These are phyloP conservation scores for Suillus paluster DNA, from an alignment of 768 basidiomycete species.

Conservation along the genomic window DNA sequence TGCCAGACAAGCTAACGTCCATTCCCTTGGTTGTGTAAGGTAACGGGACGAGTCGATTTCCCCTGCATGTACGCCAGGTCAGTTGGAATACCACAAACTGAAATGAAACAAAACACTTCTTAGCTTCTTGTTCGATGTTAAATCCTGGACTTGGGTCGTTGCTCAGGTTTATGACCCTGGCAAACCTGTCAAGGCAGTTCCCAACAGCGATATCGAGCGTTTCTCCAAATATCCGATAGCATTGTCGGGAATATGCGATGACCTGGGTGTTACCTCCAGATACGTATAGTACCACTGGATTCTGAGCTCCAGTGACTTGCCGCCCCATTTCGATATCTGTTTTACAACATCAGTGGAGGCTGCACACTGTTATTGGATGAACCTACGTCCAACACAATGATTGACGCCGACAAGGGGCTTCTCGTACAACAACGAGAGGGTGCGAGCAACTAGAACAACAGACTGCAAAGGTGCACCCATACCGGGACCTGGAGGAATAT, in stretches of 20 bases:
- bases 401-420: conserved; percentile 98
- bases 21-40: conserved; percentile 99
- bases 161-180: conserved; percentile 89
- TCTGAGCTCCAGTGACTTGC: conserved; percentile 90
- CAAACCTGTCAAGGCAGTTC: conserved; percentile 97
- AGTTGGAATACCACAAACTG: conserved; percentile 2
- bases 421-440: conserved; percentile 81
- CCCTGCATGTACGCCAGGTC: conserved; percentile 50
- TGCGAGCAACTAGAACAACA: conserved; percentile 91
- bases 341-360: conserved; percentile 1
- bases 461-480: conserved; percentile 98
- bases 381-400: conserved; percentile 96
- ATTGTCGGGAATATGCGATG: conserved; percentile 96
- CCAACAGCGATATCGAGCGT: conserved; percentile 99
- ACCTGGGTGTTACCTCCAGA: conserved; percentile 99
- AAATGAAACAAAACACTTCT: conserved; percentile 57
- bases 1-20: conserved; percentile 96
- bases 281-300: conserved; percentile 97
- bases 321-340: conserved; percentile 99
- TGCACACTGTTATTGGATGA: not conserved
- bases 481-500: conserved; percentile 75
- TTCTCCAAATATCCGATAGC: conserved; percentile 98
- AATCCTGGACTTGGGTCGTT: conserved; percentile 97
- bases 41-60: conserved; percentile 78
- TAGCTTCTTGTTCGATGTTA: conserved; percentile 96